A percentile compares a stretch with the other conserved stretches of the same genome.
Evolutionary conservation across 2,329 filamentous ascomycete species (phyloP).

Genomic region (Fonsecaea nubica): DNA sequence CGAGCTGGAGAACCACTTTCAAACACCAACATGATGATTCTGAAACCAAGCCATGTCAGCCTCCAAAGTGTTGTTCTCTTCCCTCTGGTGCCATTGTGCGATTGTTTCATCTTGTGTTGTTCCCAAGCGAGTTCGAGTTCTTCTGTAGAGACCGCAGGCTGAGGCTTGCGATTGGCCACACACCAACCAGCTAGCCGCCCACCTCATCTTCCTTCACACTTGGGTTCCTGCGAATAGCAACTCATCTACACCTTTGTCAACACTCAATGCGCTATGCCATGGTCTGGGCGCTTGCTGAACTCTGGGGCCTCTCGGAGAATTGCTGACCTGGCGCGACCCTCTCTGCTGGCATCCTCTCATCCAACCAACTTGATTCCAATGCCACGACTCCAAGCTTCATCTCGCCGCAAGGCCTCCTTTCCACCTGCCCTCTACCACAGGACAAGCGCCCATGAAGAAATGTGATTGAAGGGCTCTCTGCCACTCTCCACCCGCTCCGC

Average conservation of each 20-base stretch:
- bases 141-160: conserved; percentile 5
- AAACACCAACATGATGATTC: neutral
- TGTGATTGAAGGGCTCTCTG: conserved; percentile 29
- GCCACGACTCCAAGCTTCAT: conserved; percentile 20
- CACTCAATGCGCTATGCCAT: conserved; percentile 18
- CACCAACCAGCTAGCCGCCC: conserved; percentile 12
- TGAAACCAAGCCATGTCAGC: conserved; percentile 25
- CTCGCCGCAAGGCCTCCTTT: conserved; percentile 7
- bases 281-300: conserved; percentile 28
- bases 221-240: conserved; percentile 25
- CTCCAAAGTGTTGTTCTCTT: conserved; percentile 3
- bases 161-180: conserved; percentile 9
- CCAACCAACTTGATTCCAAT: conserved; percentile 32
- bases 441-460: conserved; percentile 26
- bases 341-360: conserved; percentile 33
- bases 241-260: conserved; percentile 16
- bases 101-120: conserved; percentile 11
- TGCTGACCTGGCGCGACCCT: conserved; percentile 20
- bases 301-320: conserved; percentile 28
- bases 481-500: conserved; percentile 16
- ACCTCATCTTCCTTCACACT: conserved; percentile 26
- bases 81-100: conserved; percentile 1
- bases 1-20: neutral
- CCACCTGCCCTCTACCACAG: conserved; percentile 6
- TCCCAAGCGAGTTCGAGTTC: neutral